Percentiles rank a stretch among this genome's conserved stretches.
Conservation (phyloP, 768 basidiomycete species). For the Megacollybia marginata region DNA sequence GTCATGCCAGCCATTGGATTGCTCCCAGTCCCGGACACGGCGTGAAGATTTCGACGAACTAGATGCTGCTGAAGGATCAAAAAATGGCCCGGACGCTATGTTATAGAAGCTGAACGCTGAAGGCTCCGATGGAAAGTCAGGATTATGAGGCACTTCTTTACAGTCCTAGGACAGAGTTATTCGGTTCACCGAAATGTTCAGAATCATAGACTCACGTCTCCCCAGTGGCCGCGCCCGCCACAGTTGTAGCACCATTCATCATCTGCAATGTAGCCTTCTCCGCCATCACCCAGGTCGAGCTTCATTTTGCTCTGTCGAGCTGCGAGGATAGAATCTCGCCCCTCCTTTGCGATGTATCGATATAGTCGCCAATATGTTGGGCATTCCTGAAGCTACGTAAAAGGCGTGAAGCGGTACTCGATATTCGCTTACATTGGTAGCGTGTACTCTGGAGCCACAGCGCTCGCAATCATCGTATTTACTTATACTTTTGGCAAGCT, state of each 20-base stretch:
- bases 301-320: constrained; percentile 42
- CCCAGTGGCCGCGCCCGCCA: constrained; percentile 64
- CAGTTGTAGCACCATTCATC: constrained; percentile 85
- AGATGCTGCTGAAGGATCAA: constrained; percentile 30
- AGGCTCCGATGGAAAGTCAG: constrained; percentile 38
- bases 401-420: neutral
- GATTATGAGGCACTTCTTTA: constrained; percentile 30
- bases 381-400: constrained; percentile 55
- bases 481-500: neutral
- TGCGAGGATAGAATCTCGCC: constrained; percentile 35
- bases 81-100: constrained; percentile 60
- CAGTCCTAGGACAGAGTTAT: constrained; percentile 48
- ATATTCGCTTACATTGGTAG: constrained; percentile 44
- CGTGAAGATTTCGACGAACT: constrained; percentile 17
- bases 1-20: constrained; percentile 29
- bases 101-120: constrained; percentile 68
- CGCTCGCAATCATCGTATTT: constrained; percentile 52
- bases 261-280: constrained; percentile 68
- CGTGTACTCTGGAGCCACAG: constrained; percentile 60
- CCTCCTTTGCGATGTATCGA: constrained; percentile 55
- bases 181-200: neutral
- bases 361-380: constrained; percentile 80
- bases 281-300: constrained; percentile 55
- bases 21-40: constrained; percentile 35
- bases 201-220: constrained; percentile 52